Percentiles rank a stretch among this genome's conserved stretches.
Conservation (phyloP, 371 early-diverging fungal genomes). For the Mucor ambiguus region DNA sequence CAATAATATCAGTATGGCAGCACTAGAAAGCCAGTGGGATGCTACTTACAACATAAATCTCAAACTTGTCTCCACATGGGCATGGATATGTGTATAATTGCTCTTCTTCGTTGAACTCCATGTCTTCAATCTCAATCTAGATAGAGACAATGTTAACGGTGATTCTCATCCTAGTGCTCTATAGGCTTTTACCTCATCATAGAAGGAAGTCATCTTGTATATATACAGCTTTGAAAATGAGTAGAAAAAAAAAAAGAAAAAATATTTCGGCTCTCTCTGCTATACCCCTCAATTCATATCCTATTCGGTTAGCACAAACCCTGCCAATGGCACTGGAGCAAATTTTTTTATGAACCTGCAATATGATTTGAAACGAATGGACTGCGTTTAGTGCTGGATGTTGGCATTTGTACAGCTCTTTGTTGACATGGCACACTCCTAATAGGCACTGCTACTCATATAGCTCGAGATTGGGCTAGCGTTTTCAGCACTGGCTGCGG, state of each 20-base stretch:
- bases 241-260: constrained; percentile 1
- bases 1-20: background rate
- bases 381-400: background rate
- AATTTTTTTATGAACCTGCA: background rate
- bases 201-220: constrained; percentile 32
- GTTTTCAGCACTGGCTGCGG: background rate
- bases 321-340: background rate
- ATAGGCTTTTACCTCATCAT: constrained; percentile 31
- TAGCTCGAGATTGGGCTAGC: background rate
- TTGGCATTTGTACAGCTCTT: background rate
- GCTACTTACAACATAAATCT: constrained; percentile 73
- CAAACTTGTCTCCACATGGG: constrained; percentile 99
- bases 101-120: constrained; percentile 91
- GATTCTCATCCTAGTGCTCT: background rate
- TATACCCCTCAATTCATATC: background rate
- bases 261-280: background rate
- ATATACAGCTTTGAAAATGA: background rate
- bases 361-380: background rate
- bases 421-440: background rate
- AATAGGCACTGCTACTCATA: background rate
- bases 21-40: no score
- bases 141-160: background rate
- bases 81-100: constrained; percentile 95
- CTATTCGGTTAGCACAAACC: background rate
- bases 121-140: constrained; percentile 92